Evolutionary conservation across 2,329 filamentous ascomycete species (phyloP).

Genomic region (Fusarium mangiferae): DNA sequence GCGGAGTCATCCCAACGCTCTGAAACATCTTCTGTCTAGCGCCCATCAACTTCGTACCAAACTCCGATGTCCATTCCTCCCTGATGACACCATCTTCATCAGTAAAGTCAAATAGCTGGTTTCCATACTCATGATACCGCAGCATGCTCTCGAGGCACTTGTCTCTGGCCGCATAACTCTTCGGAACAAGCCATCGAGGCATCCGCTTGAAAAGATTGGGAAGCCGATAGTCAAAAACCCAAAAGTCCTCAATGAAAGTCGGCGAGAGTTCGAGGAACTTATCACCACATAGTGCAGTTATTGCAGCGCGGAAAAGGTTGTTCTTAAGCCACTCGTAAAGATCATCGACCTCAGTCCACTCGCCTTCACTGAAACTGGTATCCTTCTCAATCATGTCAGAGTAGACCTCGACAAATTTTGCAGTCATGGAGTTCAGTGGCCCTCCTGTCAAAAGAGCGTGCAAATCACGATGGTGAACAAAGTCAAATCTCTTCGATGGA

Average conservation of each 20-base stretch:
- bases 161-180: slow-evolving; percentile 29
- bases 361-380: not conserved
- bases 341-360: slow-evolving; percentile 27
- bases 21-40: slow-evolving; percentile 34
- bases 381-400: slow-evolving; percentile 8
- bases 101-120: not conserved
- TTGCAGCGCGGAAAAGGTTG: slow-evolving; percentile 10
- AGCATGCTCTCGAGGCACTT: slow-evolving; percentile 12
- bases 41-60: slow-evolving; percentile 42
- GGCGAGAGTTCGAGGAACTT: slow-evolving; percentile 30
- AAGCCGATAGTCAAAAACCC: slow-evolving; percentile 33
- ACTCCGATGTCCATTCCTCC: slow-evolving; percentile 38
- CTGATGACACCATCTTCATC: slow-evolving; percentile 3
- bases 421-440: slow-evolving; percentile 4
- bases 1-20: slow-evolving; percentile 18
- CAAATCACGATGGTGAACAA: slow-evolving; percentile 26
- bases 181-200: slow-evolving; percentile 29
- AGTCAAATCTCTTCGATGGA: slow-evolving; percentile 13
- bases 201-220: slow-evolving; percentile 31
- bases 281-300: slow-evolving; percentile 18
- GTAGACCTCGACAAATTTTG: slow-evolving; percentile 18
- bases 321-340: slow-evolving; percentile 27
- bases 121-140: slow-evolving; percentile 23
- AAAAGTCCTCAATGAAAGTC: slow-evolving; percentile 25
- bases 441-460: slow-evolving; percentile 4